phyloP scores from a whole-genome alignment of 1,139 yeast species.

The Lodderomyces margitis region DNA sequence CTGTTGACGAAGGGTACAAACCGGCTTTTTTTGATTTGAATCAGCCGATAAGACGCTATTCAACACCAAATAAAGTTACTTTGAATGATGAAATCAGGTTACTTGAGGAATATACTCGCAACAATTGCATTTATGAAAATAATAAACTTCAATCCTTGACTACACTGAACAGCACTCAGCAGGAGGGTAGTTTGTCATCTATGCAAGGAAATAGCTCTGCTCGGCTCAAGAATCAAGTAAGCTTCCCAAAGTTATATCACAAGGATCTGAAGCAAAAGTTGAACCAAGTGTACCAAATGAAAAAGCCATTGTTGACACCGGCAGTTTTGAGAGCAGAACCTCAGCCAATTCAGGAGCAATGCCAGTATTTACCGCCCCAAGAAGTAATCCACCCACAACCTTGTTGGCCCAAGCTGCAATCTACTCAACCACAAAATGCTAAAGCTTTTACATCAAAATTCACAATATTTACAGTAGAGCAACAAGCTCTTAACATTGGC shows the following conservation, averaged over 20 bases:
- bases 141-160: constrained; percentile 10
- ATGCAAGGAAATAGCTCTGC: background rate
- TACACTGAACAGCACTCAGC: too few relatives aligned
- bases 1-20: constrained; percentile 20
- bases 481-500: background rate
- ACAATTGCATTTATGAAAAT: constrained; percentile 19
- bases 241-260: constrained; percentile 10
- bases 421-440: background rate
- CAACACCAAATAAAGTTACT: constrained; percentile 18
- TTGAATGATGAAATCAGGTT: constrained; percentile 11
- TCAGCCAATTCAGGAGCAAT: background rate
- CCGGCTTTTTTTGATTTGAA: constrained; percentile 45
- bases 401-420: too few relatives aligned
- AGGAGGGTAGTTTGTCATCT: too few relatives aligned
- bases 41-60: constrained; percentile 32
- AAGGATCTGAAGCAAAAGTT: constrained; percentile 12
- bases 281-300: constrained; percentile 33
- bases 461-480: background rate
- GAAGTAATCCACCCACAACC: background rate
- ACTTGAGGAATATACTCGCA: constrained; percentile 19
- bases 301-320: constrained; percentile 42
- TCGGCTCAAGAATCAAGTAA: constrained; percentile 16
- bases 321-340: constrained; percentile 41
- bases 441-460: background rate
- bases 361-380: background rate